These are phyloP conservation scores for Galerina marginata DNA, from an alignment of 768 basidiomycete genomes.

Conservation along the genomic window DNA sequence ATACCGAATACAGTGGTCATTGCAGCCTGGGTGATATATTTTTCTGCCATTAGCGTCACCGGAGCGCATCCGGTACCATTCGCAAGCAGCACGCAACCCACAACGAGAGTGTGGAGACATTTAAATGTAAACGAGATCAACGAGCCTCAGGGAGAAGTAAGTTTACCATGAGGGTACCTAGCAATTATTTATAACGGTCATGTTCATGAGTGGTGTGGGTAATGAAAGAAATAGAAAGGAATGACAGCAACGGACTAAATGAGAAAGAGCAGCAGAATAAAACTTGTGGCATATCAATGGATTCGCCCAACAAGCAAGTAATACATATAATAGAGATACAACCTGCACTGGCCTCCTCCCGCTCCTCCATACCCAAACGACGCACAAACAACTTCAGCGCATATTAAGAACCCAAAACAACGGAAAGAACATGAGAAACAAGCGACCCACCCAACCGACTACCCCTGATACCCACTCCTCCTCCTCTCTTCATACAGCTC, in stretches of 20 bases:
- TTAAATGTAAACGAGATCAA: background rate
- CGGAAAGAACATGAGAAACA: background rate
- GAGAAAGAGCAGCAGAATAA: too few species aligned
- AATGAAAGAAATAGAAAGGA: too few species aligned
- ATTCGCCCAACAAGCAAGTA: background rate
- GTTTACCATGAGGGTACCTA: background rate
- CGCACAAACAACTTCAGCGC: background rate
- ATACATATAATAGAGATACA: slow-evolving; percentile 7
- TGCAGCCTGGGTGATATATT: slow-evolving; percentile 2
- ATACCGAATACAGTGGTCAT: background rate
- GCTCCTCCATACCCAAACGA: background rate
- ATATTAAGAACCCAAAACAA: background rate
- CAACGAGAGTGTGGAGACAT: slow-evolving; percentile 2
- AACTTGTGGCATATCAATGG: too few species aligned
- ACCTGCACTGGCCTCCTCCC: too few species aligned
- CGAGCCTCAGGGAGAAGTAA: background rate
- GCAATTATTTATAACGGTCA: too few species aligned
- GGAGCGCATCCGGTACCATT: too few species aligned
- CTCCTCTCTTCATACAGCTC: slow-evolving; percentile 39
- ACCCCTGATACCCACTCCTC: slow-evolving; percentile 14
- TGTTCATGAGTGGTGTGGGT: too few species aligned
- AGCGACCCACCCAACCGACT: background rate
- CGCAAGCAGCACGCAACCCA: background rate
- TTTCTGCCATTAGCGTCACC: background rate
- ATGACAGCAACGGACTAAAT: too few species aligned